A percentile compares a stretch with the other conserved stretches of the same genome.
These are phyloP conservation scores for Epichloe hybrida DNA, from an alignment of 2,329 filamentous ascomycete species.

Conservation along the genomic window DNA sequence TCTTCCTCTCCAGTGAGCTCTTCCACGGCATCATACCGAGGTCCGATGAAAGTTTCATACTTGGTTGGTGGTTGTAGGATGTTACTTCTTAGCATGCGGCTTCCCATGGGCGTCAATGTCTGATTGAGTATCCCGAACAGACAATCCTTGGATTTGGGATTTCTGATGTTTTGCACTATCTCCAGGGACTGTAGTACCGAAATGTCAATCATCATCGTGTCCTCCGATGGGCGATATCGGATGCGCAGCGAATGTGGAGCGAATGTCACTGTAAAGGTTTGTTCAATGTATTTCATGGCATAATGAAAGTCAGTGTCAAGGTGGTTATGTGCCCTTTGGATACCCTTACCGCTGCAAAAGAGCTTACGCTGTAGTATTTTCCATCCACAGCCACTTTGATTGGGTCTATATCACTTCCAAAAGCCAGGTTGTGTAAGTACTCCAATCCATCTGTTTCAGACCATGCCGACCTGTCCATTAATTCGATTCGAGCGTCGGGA, in stretches of 20 bases:
- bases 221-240: constrained; percentile 75
- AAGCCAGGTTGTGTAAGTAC: constrained; percentile 66
- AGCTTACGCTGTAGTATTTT: constrained; percentile 78
- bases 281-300: constrained; percentile 70
- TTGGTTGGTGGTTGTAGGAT: constrained; percentile 78
- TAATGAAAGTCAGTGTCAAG: constrained; percentile 24
- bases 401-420: constrained; percentile 64
- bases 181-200: constrained; percentile 79
- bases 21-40: constrained; percentile 69
- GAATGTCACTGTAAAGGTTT: constrained; percentile 50
- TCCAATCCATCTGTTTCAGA: constrained; percentile 66
- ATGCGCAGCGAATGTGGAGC: constrained; percentile 41
- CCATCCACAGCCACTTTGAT: constrained; percentile 67
- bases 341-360: constrained; percentile 65
- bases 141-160: constrained; percentile 64
- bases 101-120: constrained; percentile 79
- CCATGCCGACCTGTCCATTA: constrained; percentile 70
- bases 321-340: background rate
- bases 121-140: constrained; percentile 77
- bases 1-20: constrained; percentile 73
- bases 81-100: constrained; percentile 68
- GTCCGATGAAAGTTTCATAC: constrained; percentile 48
- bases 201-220: constrained; percentile 91
- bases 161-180: constrained; percentile 74
- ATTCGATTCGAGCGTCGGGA: constrained; percentile 18